These are phyloP conservation scores for Colletotrichum eremochloae DNA, from an alignment of 2,329 filamentous ascomycete genomes.

Conservation along the genomic window DNA sequence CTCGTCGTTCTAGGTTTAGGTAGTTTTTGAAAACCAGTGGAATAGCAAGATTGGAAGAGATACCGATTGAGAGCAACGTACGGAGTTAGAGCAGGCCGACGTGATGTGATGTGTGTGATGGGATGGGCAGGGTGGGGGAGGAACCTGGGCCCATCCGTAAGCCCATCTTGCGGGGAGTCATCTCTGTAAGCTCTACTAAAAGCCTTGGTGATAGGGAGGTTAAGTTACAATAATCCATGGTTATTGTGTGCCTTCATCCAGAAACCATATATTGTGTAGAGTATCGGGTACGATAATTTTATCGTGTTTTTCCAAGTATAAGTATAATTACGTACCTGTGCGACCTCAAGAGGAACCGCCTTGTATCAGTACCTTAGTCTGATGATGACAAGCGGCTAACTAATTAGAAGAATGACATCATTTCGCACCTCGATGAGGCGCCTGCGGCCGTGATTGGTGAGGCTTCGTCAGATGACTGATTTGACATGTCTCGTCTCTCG, in stretches of 20 bases:
- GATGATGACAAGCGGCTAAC: not conserved
- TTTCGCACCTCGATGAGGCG: not conserved
- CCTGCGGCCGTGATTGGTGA: constrained; percentile 9
- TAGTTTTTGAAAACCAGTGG: not conserved
- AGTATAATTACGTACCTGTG: not conserved
- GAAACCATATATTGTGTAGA: no score
- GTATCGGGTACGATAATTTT: no score
- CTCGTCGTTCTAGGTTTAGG: not conserved
- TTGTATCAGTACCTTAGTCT: no score
- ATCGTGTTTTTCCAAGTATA: no score
- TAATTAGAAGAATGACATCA: constrained; percentile 28
- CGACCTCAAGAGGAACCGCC: no score
- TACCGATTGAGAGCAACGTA: not conserved
- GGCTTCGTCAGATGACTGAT: constrained; percentile 17
- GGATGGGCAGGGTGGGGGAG: not conserved
- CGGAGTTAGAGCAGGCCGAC: not conserved
- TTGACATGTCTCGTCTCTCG: not conserved
- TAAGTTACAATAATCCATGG: no score
- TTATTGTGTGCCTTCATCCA: no score
- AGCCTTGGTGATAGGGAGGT: no score
- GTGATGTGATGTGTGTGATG: not conserved
- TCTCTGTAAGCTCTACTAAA: no score
- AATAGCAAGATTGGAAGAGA: not conserved
- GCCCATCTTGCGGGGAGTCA: not conserved
- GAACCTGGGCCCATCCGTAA: not conserved